Percentiles rank a stretch among this genome's conserved stretches.
Evolutionary conservation across 1,284 basidiomycete species (phyloP).

Genomic region (Porodaedalea pini): DNA sequence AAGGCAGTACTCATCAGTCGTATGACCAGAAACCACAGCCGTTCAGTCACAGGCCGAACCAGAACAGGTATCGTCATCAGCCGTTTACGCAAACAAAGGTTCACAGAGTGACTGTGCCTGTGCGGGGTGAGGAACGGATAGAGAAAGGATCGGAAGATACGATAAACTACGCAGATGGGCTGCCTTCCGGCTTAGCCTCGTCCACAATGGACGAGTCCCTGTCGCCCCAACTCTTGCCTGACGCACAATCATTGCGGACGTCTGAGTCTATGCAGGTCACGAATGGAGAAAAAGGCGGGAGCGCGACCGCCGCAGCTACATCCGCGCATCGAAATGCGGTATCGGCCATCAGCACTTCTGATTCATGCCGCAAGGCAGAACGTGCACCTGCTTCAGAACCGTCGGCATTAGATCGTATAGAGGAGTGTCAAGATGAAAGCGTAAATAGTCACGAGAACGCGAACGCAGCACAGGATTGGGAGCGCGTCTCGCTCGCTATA

Average conservation of each 20-base stretch:
- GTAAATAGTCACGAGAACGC: not conserved
- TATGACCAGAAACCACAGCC: not conserved
- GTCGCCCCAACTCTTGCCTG: no score
- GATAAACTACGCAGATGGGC: not conserved
- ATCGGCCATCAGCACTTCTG: no score
- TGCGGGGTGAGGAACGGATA: not conserved
- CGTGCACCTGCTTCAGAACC: not conserved
- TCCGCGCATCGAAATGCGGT: no score
- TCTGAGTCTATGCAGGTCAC: no score
- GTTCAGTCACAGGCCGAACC: not conserved
- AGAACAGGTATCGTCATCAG: not conserved
- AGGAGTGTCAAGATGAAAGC: not conserved
- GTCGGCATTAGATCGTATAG: not conserved
- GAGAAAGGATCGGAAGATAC: not conserved
- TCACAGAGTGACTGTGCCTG: slow-evolving; percentile 4
- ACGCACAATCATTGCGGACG: no score
- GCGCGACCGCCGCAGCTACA: no score
- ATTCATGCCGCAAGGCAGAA: not conserved
- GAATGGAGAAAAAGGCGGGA: no score
- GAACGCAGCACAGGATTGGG: not conserved
- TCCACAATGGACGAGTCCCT: not conserved
- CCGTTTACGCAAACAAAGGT: not conserved
- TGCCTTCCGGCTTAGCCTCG: no score
- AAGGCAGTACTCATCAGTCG: not conserved
- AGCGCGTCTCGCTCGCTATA: not conserved